Percentiles rank a stretch among this genome's conserved stretches.
These are phyloP conservation scores for Xylaria cubensis DNA, from an alignment of 495 filamentous ascomycete genomes.

Conservation along the genomic window DNA sequence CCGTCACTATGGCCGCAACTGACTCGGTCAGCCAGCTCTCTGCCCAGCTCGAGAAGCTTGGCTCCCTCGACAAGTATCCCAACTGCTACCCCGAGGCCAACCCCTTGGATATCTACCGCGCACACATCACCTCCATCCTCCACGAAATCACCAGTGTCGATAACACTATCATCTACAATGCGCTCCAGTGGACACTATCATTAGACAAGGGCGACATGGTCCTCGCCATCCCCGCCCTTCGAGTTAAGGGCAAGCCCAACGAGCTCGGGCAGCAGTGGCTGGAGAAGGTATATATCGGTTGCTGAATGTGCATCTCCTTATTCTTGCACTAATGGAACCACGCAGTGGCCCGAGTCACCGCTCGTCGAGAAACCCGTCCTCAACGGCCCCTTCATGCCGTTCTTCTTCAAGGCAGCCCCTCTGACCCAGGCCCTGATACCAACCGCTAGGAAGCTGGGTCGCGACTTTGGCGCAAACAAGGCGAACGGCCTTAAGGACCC, in stretches of 20 bases:
- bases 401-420: conserved; percentile 74
- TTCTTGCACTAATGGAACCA: conserved; percentile 1
- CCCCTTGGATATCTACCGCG: conserved; percentile 86
- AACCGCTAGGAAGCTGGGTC: conserved; percentile 66
- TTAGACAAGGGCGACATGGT: conserved; percentile 90
- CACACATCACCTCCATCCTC: conserved; percentile 78
- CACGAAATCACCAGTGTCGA: conserved; percentile 77
- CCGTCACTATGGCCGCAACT: conserved; percentile 36
- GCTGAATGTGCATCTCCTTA: neutral
- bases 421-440: conserved; percentile 67
- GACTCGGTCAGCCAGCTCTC: conserved; percentile 45
- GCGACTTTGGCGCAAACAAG: conserved; percentile 69
- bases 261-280: conserved; percentile 75
- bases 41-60: conserved; percentile 48
- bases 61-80: conserved; percentile 54
- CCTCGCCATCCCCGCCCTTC: conserved; percentile 78
- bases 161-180: conserved; percentile 74
- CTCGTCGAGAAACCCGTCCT: conserved; percentile 69
- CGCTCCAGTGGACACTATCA: conserved; percentile 79
- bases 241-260: conserved; percentile 82
- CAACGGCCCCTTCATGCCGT: conserved; percentile 73
- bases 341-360: conserved; percentile 75
- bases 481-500: conserved; percentile 71
- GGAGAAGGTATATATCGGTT: conserved; percentile 59
- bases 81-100: conserved; percentile 73